Percentiles rank a stretch among this genome's conserved stretches.
These are phyloP conservation scores for Saitozyma sp. DNA, from an alignment of 768 basidiomycete species.

Conservation along the genomic window DNA sequence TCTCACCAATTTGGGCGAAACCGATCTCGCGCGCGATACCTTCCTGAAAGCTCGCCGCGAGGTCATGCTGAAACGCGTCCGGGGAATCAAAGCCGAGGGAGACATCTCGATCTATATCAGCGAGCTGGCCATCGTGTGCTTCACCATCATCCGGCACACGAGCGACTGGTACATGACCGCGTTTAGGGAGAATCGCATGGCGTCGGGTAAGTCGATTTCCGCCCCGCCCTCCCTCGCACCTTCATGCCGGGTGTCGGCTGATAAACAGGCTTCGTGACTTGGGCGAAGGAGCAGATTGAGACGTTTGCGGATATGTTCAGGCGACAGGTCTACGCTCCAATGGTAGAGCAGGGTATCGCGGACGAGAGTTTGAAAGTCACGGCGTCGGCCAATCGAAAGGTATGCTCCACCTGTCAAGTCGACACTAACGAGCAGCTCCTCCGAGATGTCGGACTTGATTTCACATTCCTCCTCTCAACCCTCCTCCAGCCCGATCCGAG, in stretches of 20 bases:
- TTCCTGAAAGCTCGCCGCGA: conserved; percentile 77
- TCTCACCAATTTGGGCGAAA: conserved; percentile 72
- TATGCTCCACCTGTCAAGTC: conserved; percentile 47
- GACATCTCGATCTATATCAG: conserved; percentile 80
- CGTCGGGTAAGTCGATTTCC: conserved; percentile 70
- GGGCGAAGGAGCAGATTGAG: conserved; percentile 85
- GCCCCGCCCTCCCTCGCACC: neutral
- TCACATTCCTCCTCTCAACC: conserved; percentile 79
- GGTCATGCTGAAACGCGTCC: conserved; percentile 72
- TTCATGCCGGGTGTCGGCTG: neutral
- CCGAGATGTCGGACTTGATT: conserved; percentile 91
- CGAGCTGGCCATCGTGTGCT: conserved; percentile 82
- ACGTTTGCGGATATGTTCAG: conserved; percentile 79
- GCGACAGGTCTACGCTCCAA: conserved; percentile 85
- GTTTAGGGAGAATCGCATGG: conserved; percentile 91
- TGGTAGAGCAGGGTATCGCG: conserved; percentile 68
- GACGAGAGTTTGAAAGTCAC: conserved; percentile 78
- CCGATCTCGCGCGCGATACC: conserved; percentile 73
- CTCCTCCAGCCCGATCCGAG: conserved; percentile 41
- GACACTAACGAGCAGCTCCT: conserved; percentile 64
- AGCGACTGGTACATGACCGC: conserved; percentile 97
- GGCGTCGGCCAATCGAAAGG: conserved; percentile 78
- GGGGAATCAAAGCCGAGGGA: conserved; percentile 87
- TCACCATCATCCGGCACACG: conserved; percentile 93
- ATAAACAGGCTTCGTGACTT: conserved; percentile 79